Evolutionary conservation across 2,329 filamentous ascomycete species (phyloP).

Genomic region (Aspergillus persii): DNA sequence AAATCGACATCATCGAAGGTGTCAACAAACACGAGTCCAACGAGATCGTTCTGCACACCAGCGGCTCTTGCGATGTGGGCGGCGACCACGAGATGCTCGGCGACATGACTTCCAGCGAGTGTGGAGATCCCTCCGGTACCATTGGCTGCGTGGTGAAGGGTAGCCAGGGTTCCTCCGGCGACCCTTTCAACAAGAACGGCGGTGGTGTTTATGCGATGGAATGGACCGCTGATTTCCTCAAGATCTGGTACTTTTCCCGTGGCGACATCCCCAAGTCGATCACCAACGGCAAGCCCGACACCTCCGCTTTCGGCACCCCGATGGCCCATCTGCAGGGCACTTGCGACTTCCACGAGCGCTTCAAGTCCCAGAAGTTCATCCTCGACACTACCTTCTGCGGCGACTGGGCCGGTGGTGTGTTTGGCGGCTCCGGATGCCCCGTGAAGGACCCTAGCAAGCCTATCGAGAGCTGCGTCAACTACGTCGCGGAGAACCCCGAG

Average conservation of each 20-base stretch:
- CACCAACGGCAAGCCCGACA: constrained; percentile 42
- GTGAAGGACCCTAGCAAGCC: constrained; percentile 60
- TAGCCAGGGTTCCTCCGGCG: constrained; percentile 48
- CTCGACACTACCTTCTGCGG: constrained; percentile 57
- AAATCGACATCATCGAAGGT: constrained; percentile 55
- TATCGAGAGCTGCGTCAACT: constrained; percentile 67
- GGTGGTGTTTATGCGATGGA: constrained; percentile 53
- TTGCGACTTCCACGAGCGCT: constrained; percentile 42
- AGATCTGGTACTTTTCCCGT: constrained; percentile 54
- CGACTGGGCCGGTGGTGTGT: constrained; percentile 53
- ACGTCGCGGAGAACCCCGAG: constrained; percentile 66
- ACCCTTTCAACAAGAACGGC: constrained; percentile 51
- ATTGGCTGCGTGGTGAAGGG: constrained; percentile 44
- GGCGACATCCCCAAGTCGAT: constrained; percentile 47
- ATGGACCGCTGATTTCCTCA: constrained; percentile 46
- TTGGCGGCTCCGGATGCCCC: constrained; percentile 49
- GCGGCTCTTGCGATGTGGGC: constrained; percentile 42
- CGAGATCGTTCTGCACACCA: constrained; percentile 51
- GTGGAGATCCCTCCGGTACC: constrained; percentile 42
- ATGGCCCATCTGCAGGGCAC: constrained; percentile 44
- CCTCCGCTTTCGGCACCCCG: constrained; percentile 46
- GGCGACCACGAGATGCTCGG: constrained; percentile 49
- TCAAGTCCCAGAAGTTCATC: constrained; percentile 43
- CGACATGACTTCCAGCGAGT: constrained; percentile 47
- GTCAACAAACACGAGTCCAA: constrained; percentile 47